A percentile compares a stretch with the other conserved stretches of the same genome.
phyloP scores from a whole-genome alignment of 2,329 filamentous ascomycete species.

The Spiromastix sp. region DNA sequence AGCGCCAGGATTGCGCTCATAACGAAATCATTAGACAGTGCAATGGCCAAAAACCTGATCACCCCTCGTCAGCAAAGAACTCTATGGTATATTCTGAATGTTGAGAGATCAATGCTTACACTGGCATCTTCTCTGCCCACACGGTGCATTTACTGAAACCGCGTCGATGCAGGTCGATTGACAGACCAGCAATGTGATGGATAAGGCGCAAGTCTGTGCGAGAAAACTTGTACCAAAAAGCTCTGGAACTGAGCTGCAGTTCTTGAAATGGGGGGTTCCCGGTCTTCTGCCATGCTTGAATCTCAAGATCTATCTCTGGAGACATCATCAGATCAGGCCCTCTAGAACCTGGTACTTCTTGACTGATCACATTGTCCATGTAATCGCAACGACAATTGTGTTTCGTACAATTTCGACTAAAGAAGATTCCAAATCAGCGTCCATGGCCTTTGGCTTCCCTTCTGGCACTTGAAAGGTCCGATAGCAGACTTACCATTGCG shows the following conservation, averaged over 20 bases:
- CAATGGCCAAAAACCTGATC: conserved; percentile 72
- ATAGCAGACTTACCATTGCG: conserved; percentile 65
- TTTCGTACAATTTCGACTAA: conserved; percentile 93
- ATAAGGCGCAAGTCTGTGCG: conserved; percentile 77
- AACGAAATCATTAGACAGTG: conserved; percentile 72
- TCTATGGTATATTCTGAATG: too few relatives aligned
- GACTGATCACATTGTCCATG: conserved; percentile 63
- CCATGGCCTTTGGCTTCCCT: conserved; percentile 1
- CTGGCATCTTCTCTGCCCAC: conserved; percentile 88
- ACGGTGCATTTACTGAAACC: conserved; percentile 76
- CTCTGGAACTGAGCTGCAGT: conserved; percentile 64
- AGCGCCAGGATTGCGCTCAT: conserved; percentile 90
- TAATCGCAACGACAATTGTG: conserved; percentile 98
- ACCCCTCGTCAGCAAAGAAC: conserved; percentile 20
- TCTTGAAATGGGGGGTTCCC: conserved; percentile 78
- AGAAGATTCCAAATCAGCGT: conserved; percentile 9
- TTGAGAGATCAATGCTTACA: conserved; percentile 50
- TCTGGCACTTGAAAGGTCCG: neutral
- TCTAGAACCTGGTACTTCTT: conserved; percentile 41
- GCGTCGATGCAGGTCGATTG: conserved; percentile 66
- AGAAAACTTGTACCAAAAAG: conserved; percentile 61
- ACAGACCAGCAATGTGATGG: conserved; percentile 79
- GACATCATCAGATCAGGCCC: conserved; percentile 68
- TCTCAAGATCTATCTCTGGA: conserved; percentile 68
- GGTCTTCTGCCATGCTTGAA: conserved; percentile 74